Percentiles rank a stretch among this genome's conserved stretches.
phyloP scores from a whole-genome alignment of 345 rosid species.

The Eucalyptus erythrocorys region DNA sequence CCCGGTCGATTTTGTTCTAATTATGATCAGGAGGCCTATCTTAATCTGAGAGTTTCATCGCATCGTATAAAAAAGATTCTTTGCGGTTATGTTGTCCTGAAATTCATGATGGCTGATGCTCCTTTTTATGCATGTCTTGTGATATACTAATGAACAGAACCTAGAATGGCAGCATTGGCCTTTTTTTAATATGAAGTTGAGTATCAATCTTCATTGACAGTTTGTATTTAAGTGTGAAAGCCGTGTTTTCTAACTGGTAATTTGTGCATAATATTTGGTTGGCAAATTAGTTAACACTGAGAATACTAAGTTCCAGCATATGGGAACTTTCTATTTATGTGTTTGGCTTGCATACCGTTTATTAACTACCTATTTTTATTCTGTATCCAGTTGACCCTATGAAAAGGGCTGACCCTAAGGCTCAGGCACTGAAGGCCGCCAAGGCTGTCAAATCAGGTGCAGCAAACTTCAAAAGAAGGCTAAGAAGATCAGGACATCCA shows the following conservation, averaged over 20 bases:
- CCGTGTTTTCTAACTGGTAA: neutral
- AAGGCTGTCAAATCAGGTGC: constrained; percentile 55
- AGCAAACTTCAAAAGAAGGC: constrained; percentile 35
- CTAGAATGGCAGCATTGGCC: neutral
- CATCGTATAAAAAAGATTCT: neutral
- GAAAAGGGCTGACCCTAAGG: constrained; percentile 43
- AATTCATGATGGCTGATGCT: neutral
- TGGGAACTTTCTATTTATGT: neutral
- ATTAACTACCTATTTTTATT: neutral
- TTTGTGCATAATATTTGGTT: neutral
- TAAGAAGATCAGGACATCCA: constrained; percentile 48
- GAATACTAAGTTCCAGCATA: neutral
- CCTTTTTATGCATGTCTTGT: neutral
- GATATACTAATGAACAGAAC: neutral
- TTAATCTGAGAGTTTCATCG: neutral
- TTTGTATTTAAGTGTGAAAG: neutral
- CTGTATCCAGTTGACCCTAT: constrained; percentile 5
- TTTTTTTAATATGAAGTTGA: neutral
- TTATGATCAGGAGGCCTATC: neutral
- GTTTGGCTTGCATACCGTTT: neutral
- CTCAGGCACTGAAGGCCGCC: constrained; percentile 50
- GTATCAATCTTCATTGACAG: neutral
- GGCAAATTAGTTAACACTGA: neutral
- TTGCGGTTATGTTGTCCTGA: neutral
- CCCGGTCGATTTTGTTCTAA: neutral